Percentiles rank a stretch among this genome's conserved stretches.
These are phyloP conservation scores for Butyriboletus loyo DNA, from an alignment of 768 basidiomycete genomes.

Conservation along the genomic window DNA sequence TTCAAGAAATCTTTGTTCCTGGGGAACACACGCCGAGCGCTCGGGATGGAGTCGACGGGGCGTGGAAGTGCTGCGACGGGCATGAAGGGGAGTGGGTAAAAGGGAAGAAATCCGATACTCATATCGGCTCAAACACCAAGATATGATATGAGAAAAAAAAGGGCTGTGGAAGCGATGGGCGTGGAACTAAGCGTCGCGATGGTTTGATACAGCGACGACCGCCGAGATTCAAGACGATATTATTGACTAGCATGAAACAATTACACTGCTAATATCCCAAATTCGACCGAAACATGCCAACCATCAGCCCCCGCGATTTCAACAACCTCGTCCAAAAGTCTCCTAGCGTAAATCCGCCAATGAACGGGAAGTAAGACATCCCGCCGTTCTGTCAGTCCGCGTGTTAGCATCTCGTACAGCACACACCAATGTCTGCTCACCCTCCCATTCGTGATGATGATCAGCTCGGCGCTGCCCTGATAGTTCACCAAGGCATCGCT, in stretches of 20 bases:
- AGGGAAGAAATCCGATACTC: slow-evolving; percentile 11
- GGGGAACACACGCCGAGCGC: slow-evolving; percentile 32
- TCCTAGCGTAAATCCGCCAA: slow-evolving; percentile 46
- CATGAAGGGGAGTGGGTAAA: slow-evolving; percentile 22
- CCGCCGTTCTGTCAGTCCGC: slow-evolving; percentile 37
- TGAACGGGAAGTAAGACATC: slow-evolving; percentile 36
- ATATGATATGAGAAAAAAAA: background rate
- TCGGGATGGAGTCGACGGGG: slow-evolving; percentile 17
- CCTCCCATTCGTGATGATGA: slow-evolving; percentile 53
- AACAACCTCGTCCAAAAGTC: slow-evolving; percentile 39
- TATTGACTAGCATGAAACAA: slow-evolving; percentile 16
- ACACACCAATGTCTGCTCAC: slow-evolving; percentile 30
- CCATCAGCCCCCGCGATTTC: slow-evolving; percentile 38
- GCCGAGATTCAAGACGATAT: background rate
- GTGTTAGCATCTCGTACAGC: slow-evolving; percentile 1
- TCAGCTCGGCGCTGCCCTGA: slow-evolving; percentile 49
- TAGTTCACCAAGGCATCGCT: slow-evolving; percentile 38
- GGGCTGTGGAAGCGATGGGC: slow-evolving; percentile 1
- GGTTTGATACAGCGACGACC: background rate
- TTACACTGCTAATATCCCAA: slow-evolving; percentile 24
- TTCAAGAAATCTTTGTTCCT: slow-evolving; percentile 53
- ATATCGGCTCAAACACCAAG: background rate
- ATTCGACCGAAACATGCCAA: slow-evolving; percentile 26
- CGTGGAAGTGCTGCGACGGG: slow-evolving; percentile 18
- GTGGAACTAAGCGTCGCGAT: slow-evolving; percentile 11